Evolutionary conservation across 2,329 filamentous ascomycete genomes (phyloP), one percentile per base, ranked within the genome.

Genomic region (Aspergillus carbonarius): DNA sequence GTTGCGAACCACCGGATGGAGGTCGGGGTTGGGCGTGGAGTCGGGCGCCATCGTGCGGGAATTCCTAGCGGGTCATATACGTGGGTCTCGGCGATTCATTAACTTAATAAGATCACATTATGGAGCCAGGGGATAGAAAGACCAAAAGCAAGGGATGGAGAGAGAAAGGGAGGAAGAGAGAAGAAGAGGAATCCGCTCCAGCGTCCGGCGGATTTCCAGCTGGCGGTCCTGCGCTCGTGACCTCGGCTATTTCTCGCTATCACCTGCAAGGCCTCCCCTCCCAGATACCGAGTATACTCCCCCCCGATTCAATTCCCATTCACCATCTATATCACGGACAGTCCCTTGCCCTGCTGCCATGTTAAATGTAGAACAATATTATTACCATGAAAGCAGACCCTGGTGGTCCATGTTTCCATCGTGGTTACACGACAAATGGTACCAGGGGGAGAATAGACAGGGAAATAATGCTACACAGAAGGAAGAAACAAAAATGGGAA

Each of bases 1-100:
- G 74, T 95, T 96, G 75, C 91, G 90, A 57, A 96, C 82, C 62
- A 96, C 83, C 5, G 90, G 89, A 65, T 93, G 89, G 60, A 83
- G 57, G 32, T 63, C 64, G 34, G 60, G 58, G 54, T 64, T 65
- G 48, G 66, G 49, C 54, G 49, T 44, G 52, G 59, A 40, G 27
- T 57, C 55, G 20, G 60, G 52, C 27, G 70, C 63, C 71, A 74
- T 73, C 56, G 57, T 66, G 50, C 20, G 37, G 35, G 35, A 39
- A 48, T 39, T 54, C 35, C 52, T 12, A 30, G 30, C 17, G 37
- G n/a, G 17, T 10, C 27, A 10, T 42, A 30, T 30, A 23, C 15
- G n/a, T 35, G n/a, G 18, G 44, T 35, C n/a, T 25, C 44, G 5
- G 23, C 23, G 15, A 30, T 48, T 27, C 12, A 30, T n/a, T 9